Evolutionary conservation across 768 basidiomycete genomes (phyloP), one percentile per base, ranked within the genome.

Genomic region (Russula earlei): DNA sequence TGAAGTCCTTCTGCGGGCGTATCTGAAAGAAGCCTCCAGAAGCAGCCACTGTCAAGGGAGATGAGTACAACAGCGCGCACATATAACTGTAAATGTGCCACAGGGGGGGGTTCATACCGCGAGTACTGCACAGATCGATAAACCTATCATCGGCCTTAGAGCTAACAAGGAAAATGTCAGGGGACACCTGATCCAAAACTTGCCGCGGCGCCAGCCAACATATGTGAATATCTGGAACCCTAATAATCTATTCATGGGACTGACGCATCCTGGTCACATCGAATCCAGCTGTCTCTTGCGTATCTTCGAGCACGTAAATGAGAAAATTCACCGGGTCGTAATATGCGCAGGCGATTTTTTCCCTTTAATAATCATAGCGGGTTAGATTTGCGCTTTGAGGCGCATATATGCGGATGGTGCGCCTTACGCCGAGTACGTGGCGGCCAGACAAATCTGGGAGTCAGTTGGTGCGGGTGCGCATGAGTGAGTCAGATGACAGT

Each of bases 101-200:
- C 25, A 52, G 41, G 33, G 42, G 29, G 40, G n/a, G n/a, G 25
- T 49, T 34, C 76, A 49, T 64, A 85, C 90, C 76, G 55, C 81
- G 73, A 34, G 78, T 76, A 41, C 83, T 79, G 49, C 87, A 71
- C 19, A 77, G 66, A 50, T 87, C 79, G 54, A 92, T 82, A 61
- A 85, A 87, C n/a, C 72, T 73, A 38, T 91, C 84, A 49, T 94
- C 91, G 0, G 89, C 81, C 61, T 78, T 83, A n/a, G 87, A 85
- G 68, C 87, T 90, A 15, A 87, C 85, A 38, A 98, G 67, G 36
- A 91, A 76, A 24, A 85, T 66, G 49, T 83, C 77, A 11, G 95
- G 89, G 27, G 75, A 72, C 14, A 80, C 76, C 67, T 97, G 94
- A 62, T 94, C 91, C 25, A 97, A 67, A 19, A 96, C 95, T n/a